phyloP scores from a whole-genome alignment of 768 basidiomycete genomes.

The Leccinum broughii region DNA sequence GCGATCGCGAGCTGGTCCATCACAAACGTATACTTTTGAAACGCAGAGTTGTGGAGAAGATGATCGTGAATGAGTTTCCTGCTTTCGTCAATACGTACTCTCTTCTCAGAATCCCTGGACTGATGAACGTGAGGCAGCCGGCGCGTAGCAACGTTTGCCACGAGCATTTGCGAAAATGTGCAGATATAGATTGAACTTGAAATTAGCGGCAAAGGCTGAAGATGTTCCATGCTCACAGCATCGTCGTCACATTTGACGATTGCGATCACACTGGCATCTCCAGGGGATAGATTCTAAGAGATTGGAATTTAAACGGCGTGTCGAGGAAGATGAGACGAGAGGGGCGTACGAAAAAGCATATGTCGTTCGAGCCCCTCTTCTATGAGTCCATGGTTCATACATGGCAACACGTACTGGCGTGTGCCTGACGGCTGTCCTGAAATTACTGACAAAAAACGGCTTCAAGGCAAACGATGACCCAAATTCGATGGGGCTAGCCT shows the following conservation, averaged over 20 bases:
- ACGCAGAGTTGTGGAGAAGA: slow-evolving; percentile 33
- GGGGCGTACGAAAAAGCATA: too few species aligned
- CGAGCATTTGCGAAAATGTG: slow-evolving; percentile 21
- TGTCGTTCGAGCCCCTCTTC: too few species aligned
- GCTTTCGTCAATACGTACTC: slow-evolving; percentile 2
- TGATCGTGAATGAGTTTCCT: slow-evolving; percentile 30
- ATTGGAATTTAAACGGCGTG: too few species aligned
- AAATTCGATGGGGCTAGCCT: too few species aligned
- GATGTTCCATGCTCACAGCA: slow-evolving; percentile 18
- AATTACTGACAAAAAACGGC: too few species aligned
- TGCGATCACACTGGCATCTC: too few species aligned
- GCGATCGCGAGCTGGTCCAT: slow-evolving; percentile 47
- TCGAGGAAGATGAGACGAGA: too few species aligned
- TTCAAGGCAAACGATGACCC: too few species aligned
- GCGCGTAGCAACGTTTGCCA: slow-evolving; percentile 32
- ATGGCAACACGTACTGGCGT: too few species aligned
- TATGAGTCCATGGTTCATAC: too few species aligned
- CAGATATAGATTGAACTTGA: slow-evolving; percentile 7
- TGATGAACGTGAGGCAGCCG: slow-evolving; percentile 2
- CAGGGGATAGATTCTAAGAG: too few species aligned
- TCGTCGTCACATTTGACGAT: background rate
- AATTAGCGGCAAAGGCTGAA: slow-evolving; percentile 37
- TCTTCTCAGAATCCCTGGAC: slow-evolving; percentile 1
- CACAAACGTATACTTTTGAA: slow-evolving; percentile 41
- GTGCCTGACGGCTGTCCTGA: too few species aligned